phyloP scores from a whole-genome alignment of 176 grass and related monocot genomes.

The Chrysopogon serrulatus region DNA sequence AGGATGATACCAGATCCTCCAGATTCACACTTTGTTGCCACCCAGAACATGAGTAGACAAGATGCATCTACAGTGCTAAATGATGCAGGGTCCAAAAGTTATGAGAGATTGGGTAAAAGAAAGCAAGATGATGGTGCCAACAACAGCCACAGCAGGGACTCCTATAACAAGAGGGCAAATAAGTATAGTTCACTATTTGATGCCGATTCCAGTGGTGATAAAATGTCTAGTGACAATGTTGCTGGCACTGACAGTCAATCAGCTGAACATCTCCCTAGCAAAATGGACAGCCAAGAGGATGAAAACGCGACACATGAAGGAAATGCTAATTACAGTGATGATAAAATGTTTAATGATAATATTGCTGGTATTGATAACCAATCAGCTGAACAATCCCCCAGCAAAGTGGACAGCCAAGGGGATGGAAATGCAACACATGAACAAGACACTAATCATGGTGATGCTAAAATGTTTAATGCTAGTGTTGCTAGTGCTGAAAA shows the following conservation, averaged over 20 bases:
- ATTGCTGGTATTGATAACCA: background rate
- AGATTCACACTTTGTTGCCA: background rate
- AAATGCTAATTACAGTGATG: background rate
- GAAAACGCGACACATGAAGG: background rate
- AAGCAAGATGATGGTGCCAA: conserved; percentile 26
- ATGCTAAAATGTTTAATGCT: background rate
- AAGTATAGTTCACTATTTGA: background rate
- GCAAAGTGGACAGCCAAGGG: background rate
- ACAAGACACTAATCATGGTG: background rate
- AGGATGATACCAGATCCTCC: background rate
- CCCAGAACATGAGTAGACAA: background rate
- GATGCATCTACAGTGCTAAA: background rate
- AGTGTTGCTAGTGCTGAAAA: background rate
- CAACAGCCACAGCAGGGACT: background rate
- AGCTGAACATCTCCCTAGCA: background rate
- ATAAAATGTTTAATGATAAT: background rate
- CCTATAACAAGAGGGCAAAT: background rate
- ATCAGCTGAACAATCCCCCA: background rate
- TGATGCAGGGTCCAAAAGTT: background rate
- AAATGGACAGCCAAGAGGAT: background rate
- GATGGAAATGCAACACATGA: conserved; percentile 6
- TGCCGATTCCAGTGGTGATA: background rate
- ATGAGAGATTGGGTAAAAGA: conserved; percentile 30
- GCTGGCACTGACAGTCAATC: background rate
- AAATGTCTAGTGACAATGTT: background rate